Percentiles rank a stretch among this genome's conserved stretches.
Conservation (phyloP, 352 stramenopile genomes). For the Pythium rhizo-oryzae region DNA sequence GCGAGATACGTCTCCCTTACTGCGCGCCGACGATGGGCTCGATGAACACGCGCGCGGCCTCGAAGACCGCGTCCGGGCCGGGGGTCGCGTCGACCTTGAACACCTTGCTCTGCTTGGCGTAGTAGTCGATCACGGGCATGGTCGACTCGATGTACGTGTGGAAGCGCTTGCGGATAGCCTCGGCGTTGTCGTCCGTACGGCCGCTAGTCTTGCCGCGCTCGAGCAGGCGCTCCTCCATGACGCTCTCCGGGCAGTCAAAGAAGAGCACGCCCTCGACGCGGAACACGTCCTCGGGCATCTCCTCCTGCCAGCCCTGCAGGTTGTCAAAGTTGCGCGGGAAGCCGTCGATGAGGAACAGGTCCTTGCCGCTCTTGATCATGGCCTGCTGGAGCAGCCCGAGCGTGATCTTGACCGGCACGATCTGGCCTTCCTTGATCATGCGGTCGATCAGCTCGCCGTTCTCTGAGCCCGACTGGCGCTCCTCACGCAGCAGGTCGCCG, state of each 20-base stretch:
- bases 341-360: conserved; percentile 98
- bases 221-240: conserved; percentile 96
- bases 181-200: conserved; percentile 97
- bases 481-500: conserved; percentile 92
- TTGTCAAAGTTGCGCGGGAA: conserved; percentile 99
- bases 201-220: conserved; percentile 96
- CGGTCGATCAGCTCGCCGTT: conserved; percentile 96
- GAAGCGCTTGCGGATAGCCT: conserved; percentile 97
- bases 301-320: conserved; percentile 86
- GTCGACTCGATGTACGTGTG: conserved; percentile 91
- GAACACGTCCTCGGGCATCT: conserved; percentile 78
- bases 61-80: conserved; percentile 73
- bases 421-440: conserved; percentile 96
- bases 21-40: conserved; percentile 49
- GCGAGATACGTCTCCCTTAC: too few relatives aligned
- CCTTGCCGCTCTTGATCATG: conserved; percentile 88
- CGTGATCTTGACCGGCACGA: conserved; percentile 97
- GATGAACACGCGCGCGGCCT: conserved; percentile 59
- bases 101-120: conserved; percentile 78
- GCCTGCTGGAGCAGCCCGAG: conserved; percentile 93
- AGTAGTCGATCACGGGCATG: conserved; percentile 90
- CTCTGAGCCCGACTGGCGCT: conserved; percentile 88
- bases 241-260: conserved; percentile 92
- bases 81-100: conserved; percentile 81
- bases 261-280: conserved; percentile 92